Percentiles rank a stretch among this genome's conserved stretches.
Conservation (phyloP, 257 asterid genomes). For the Knoxia roxburghii region DNA sequence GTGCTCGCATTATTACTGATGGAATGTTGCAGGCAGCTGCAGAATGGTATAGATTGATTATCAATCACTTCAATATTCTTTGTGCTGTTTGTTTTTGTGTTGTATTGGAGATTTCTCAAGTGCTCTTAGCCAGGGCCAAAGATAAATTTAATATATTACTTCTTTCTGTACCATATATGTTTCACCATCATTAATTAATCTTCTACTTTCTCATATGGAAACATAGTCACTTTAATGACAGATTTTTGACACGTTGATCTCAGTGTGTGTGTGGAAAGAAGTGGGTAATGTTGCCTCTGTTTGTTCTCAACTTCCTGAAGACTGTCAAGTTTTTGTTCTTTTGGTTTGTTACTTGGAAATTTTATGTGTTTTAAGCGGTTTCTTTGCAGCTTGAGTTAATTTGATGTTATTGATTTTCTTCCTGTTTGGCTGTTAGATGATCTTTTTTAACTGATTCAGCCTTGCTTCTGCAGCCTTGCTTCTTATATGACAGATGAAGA, state of each 20-base stretch:
- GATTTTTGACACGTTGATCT: too few species aligned
- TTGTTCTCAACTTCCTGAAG: not conserved
- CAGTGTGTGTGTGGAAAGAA: not conserved
- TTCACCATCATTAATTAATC: not conserved
- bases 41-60: constrained; percentile 55
- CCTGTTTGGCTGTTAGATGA: too few species aligned
- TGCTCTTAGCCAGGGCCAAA: not conserved
- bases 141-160: not conserved
- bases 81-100: not conserved
- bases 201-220: not conserved
- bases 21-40: constrained; percentile 94
- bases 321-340: too few species aligned
- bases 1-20: constrained; percentile 87
- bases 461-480: constrained; percentile 72
- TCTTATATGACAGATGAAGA: constrained; percentile 85
- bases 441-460: constrained; percentile 11
- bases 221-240: not conserved
- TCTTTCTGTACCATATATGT: not conserved
- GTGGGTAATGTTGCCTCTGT: not conserved
- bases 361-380: too few species aligned
- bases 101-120: not conserved
- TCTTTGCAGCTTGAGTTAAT: not conserved
- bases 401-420: too few species aligned
- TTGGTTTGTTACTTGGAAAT: too few species aligned
- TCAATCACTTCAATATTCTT: constrained; percentile 1